Conservation (phyloP, 1,284 basidiomycete genomes). For the Ganoderma boninense region DNA sequence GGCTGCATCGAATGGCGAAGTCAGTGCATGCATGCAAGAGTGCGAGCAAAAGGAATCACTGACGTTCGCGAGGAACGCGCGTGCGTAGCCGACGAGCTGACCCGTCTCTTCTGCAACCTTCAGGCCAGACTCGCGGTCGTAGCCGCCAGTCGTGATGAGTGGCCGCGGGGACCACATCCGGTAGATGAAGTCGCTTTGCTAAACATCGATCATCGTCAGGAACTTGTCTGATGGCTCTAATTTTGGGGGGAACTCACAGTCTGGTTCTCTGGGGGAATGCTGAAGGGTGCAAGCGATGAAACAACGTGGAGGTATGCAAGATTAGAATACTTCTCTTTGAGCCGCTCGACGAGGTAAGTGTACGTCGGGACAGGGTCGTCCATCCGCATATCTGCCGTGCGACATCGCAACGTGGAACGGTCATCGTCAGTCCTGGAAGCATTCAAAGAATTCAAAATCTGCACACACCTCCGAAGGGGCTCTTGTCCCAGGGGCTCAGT, state of each 20-base stretch:
- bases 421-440: neutral
- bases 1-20: slow-evolving; percentile 44
- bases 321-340: slow-evolving; percentile 45
- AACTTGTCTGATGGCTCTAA: slow-evolving; percentile 11
- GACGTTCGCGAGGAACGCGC: slow-evolving; percentile 55
- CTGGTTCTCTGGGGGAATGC: neutral
- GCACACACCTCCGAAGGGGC: neutral
- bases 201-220: neutral
- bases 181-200: slow-evolving; percentile 41
- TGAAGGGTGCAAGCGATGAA: slow-evolving; percentile 40
- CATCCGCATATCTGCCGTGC: slow-evolving; percentile 47
- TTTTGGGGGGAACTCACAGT: neutral
- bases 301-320: slow-evolving; percentile 60
- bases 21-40: slow-evolving; percentile 54
- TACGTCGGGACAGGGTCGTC: slow-evolving; percentile 48
- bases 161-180: slow-evolving; percentile 38
- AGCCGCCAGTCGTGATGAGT: slow-evolving; percentile 48
- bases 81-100: slow-evolving; percentile 53
- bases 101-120: slow-evolving; percentile 41
- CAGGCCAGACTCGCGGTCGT: slow-evolving; percentile 36
- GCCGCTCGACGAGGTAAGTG: slow-evolving; percentile 39
- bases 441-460: neutral
- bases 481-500: slow-evolving; percentile 56
- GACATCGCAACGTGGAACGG: no score
- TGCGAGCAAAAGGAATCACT: neutral